These are phyloP conservation scores for Actinomortierella ambigua DNA, from an alignment of 371 early-diverging fungal species.

Conservation along the genomic window DNA sequence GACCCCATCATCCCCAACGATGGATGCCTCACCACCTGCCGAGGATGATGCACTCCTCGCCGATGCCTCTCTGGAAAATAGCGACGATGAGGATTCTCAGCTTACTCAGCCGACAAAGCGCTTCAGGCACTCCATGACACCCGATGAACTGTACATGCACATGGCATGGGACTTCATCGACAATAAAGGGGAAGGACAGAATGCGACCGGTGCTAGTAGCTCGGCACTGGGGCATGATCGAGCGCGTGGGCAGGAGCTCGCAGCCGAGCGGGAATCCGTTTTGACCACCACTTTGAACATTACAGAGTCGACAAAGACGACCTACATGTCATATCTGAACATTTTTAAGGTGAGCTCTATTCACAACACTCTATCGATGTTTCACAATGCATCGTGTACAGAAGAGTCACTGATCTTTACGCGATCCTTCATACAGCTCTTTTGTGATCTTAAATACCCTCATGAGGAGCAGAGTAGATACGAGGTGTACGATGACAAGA, in stretches of 20 bases:
- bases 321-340: conserved; percentile 1
- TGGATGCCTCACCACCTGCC: no score
- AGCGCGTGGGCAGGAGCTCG: not conserved
- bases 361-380: not conserved
- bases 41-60: not conserved
- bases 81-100: not conserved
- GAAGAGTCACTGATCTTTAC: no score
- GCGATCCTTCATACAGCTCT: not conserved
- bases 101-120: not conserved
- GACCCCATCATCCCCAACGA: not conserved
- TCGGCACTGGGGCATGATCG: not conserved
- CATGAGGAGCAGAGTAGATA: not conserved
- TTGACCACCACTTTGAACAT: not conserved
- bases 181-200: not conserved
- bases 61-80: not conserved
- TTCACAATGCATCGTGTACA: no score
- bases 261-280: not conserved
- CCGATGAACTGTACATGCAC: not conserved
- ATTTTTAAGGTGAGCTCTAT: not conserved
- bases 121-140: not conserved
- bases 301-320: not conserved
- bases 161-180: conserved; percentile 1
- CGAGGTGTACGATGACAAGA: not conserved
- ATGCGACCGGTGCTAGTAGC: not conserved
- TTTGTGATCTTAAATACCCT: not conserved